phyloP scores from a whole-genome alignment of 257 asterid species.

The Przewalskia tangutica region DNA sequence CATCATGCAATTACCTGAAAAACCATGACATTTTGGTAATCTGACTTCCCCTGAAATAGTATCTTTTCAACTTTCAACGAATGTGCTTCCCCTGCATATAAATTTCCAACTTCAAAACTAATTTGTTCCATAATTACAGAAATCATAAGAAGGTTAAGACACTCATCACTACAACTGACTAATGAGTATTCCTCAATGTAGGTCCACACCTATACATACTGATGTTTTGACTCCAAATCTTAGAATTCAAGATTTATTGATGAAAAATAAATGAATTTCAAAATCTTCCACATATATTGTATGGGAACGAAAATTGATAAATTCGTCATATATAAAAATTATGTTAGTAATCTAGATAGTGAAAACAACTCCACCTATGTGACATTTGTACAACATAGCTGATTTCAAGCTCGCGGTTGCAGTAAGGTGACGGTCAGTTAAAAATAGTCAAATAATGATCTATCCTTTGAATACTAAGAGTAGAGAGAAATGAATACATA shows the following conservation, averaged over 20 bases:
- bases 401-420: background rate
- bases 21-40: slow-evolving; percentile 84
- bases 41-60: slow-evolving; percentile 79
- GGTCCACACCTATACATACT: background rate
- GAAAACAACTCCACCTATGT: background rate
- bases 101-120: background rate
- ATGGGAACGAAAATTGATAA: background rate
- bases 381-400: background rate
- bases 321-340: background rate
- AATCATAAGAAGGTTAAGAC: background rate
- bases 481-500: background rate
- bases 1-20: slow-evolving; percentile 53
- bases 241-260: background rate
- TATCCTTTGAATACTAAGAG: background rate
- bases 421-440: background rate
- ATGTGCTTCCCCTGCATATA: slow-evolving; percentile 90
- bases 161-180: background rate
- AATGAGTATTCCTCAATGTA: background rate
- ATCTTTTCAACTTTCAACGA: slow-evolving; percentile 86
- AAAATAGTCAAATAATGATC: background rate
- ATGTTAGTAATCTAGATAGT: background rate
- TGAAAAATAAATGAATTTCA: background rate
- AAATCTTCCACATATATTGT: background rate
- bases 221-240: background rate
- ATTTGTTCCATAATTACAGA: background rate